Evolutionary conservation across 1,139 yeast genomes (phyloP).

Genomic region (Hanseniaspora sp.): DNA sequence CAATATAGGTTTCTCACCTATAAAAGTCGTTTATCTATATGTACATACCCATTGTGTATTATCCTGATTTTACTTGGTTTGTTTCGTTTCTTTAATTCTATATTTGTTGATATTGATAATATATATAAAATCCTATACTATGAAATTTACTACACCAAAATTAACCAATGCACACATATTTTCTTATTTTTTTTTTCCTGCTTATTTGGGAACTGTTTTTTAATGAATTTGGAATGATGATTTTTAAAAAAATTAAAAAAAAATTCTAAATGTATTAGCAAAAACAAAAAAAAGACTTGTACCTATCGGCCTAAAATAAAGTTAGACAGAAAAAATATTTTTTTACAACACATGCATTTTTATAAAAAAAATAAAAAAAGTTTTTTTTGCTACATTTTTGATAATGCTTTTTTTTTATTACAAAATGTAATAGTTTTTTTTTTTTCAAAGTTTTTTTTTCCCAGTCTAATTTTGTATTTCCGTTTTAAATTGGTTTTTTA

Average conservation of each 20-base stretch:
- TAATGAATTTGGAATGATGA: too few species aligned
- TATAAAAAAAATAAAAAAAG: background rate
- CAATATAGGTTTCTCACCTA: background rate
- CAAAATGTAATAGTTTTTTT: background rate
- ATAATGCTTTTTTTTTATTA: background rate
- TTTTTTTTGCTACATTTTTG: background rate
- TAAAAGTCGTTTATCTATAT: background rate
- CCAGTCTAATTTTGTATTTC: background rate
- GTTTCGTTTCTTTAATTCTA: background rate
- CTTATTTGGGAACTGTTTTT: too few species aligned
- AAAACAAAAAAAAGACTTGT: background rate
- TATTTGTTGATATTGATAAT: background rate
- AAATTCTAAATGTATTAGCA: too few species aligned
- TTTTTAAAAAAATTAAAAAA: background rate
- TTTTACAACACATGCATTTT: background rate
- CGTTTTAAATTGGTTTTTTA: background rate
- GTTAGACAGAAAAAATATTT: background rate
- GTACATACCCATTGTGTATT: constrained; percentile 9
- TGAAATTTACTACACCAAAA: background rate
- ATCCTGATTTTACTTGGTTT: constrained; percentile 8
- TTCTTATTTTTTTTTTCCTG: too few species aligned
- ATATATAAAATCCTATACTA: constrained; percentile 1
- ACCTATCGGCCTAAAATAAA: background rate
- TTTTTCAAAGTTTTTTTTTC: background rate
- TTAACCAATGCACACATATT: background rate